A percentile compares a stretch with the other conserved stretches of the same genome.
Conservation (phyloP, 2,329 filamentous ascomycete genomes). For the Colletotrichum lini region DNA sequence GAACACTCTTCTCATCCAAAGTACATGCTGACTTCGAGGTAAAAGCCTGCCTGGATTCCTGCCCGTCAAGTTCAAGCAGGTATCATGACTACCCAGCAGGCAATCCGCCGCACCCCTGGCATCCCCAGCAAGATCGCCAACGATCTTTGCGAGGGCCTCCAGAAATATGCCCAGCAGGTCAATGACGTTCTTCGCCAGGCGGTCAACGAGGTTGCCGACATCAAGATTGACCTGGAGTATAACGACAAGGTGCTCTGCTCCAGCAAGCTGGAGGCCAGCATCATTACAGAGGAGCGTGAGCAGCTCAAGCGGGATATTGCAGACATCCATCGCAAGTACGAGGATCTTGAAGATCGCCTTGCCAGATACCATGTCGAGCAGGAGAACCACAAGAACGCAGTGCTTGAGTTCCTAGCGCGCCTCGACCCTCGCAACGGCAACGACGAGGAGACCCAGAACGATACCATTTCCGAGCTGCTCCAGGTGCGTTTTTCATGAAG, state of each 20-base stretch:
- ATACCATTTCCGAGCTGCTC: slow-evolving; percentile 49
- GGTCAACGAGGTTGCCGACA: slow-evolving; percentile 42
- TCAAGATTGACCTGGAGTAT: slow-evolving; percentile 52
- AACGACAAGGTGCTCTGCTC: slow-evolving; percentile 47
- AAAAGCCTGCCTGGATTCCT: slow-evolving; percentile 40
- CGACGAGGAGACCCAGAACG: slow-evolving; percentile 36
- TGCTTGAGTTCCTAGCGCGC: slow-evolving; percentile 38
- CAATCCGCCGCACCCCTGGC: slow-evolving; percentile 42
- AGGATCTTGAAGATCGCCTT: slow-evolving; percentile 43
- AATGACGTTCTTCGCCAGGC: slow-evolving; percentile 44
- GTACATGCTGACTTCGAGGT: slow-evolving; percentile 8
- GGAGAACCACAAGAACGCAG: slow-evolving; percentile 40
- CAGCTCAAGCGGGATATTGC: slow-evolving; percentile 44
- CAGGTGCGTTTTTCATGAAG: slow-evolving; percentile 20
- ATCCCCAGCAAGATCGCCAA: slow-evolving; percentile 41
- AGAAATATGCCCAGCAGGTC: slow-evolving; percentile 49
- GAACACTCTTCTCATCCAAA: background rate
- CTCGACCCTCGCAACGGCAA: slow-evolving; percentile 32
- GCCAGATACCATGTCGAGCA: slow-evolving; percentile 40
- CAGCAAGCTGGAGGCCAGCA: slow-evolving; percentile 40
- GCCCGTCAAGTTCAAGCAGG: slow-evolving; percentile 41
- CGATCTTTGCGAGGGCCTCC: slow-evolving; percentile 40
- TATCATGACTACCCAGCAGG: slow-evolving; percentile 43
- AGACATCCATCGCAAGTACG: slow-evolving; percentile 45
- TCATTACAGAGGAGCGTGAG: slow-evolving; percentile 36